phyloP scores from a whole-genome alignment of 2,329 filamentous ascomycete genomes.

The Curvularia eragrostidis region DNA sequence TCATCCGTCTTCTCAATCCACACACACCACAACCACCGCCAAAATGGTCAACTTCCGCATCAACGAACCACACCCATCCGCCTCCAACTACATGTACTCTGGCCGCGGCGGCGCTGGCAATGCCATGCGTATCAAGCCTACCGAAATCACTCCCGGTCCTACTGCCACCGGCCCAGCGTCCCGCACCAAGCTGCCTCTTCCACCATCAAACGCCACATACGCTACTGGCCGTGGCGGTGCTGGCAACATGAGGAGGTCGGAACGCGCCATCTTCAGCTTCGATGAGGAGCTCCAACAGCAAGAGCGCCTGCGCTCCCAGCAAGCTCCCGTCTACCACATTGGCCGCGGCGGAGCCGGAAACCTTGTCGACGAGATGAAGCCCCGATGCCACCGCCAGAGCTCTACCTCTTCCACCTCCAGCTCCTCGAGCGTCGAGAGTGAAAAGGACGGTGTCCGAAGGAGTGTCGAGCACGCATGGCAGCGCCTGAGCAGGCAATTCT shows the following conservation, averaged over 20 bases:
- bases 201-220: constrained; percentile 60
- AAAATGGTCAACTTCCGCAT: constrained; percentile 59
- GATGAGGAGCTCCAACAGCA: constrained; percentile 70
- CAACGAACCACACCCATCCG: constrained; percentile 67
- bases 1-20: constrained; percentile 8
- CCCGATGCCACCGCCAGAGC: constrained; percentile 36
- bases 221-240: constrained; percentile 71
- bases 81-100: constrained; percentile 59
- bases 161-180: constrained; percentile 57
- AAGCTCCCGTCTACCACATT: constrained; percentile 68
- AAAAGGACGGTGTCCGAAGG: constrained; percentile 39
- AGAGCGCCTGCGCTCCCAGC: constrained; percentile 59
- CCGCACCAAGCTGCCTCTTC: constrained; percentile 57
- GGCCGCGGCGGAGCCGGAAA: constrained; percentile 69
- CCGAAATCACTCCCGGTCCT: constrained; percentile 59
- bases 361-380: constrained; percentile 51
- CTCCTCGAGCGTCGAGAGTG: constrained; percentile 32
- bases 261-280: constrained; percentile 71
- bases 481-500: constrained; percentile 44
- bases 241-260: constrained; percentile 64
- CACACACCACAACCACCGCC: constrained; percentile 21
- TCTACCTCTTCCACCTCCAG: constrained; percentile 36
- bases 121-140: constrained; percentile 61
- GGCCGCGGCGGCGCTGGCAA: constrained; percentile 68
- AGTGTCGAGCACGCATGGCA: constrained; percentile 49